Evolutionary conservation across 768 basidiomycete genomes (phyloP).

Genomic region (Grammothele lineata): DNA sequence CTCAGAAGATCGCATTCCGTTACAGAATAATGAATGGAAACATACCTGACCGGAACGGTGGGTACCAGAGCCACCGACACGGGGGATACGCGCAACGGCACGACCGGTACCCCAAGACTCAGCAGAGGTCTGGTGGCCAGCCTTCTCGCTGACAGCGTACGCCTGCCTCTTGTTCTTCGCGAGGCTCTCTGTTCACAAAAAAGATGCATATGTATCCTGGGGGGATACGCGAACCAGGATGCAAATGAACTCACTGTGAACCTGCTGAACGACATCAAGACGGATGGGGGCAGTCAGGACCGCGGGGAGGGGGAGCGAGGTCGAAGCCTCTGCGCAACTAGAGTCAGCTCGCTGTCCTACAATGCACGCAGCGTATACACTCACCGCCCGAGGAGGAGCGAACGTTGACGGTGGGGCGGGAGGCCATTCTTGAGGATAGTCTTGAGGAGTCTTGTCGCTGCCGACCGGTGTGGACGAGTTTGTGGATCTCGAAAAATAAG

Average conservation of each 20-base stretch:
- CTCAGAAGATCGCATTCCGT: too few species aligned
- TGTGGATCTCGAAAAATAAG: constrained; percentile 20
- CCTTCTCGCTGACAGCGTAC: constrained; percentile 95
- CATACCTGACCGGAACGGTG: constrained; percentile 94
- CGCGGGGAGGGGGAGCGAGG: constrained; percentile 89
- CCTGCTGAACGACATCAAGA: constrained; percentile 96
- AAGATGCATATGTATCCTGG: too few species aligned
- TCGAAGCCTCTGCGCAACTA: constrained; percentile 60
- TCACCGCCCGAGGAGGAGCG: constrained; percentile 72
- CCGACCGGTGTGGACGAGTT: constrained; percentile 15
- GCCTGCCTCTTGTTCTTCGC: constrained; percentile 98
- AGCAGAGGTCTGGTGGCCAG: constrained; percentile 97
- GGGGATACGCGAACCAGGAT: too few species aligned
- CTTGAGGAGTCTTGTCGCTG: constrained; percentile 40
- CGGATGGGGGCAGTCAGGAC: constrained; percentile 98
- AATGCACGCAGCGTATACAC: constrained; percentile 14
- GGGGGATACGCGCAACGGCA: constrained; percentile 99
- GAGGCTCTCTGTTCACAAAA: constrained; percentile 76
- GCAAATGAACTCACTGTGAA: constrained; percentile 91
- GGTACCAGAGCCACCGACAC: constrained; percentile 98
- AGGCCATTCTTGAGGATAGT: constrained; percentile 66
- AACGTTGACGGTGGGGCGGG: constrained; percentile 88
- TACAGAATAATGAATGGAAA: not conserved
- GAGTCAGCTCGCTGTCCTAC: not conserved
- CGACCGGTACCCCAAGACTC: constrained; percentile 99